Evolutionary conservation across 495 filamentous ascomycete species (phyloP), one percentile per base, ranked within the genome.

Genomic region (Tirmania nivea): DNA sequence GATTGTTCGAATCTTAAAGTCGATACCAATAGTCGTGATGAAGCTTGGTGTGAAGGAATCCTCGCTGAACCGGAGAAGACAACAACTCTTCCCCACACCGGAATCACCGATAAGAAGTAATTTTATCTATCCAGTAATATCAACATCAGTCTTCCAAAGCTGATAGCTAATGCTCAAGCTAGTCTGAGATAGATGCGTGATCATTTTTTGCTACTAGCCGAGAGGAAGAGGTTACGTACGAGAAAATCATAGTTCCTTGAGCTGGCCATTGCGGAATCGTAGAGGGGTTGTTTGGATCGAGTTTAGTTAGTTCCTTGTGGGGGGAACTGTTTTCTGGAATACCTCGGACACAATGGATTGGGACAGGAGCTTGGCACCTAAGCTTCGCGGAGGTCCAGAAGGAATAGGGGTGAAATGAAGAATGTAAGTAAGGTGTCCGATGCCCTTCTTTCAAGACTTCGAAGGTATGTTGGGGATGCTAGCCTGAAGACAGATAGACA

Each of bases 1-100:
- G 69, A 97, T 97, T 54, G 90, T 97, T 49, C 90, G 78, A 61
- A 97, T 97, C 75, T 97, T 97, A 73, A 97, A 97, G 69, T 99
- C 90, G 71, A 99, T 99, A 54, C 90, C 90, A 69, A 99, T 96
- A 51, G 90, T 97, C 31, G 90, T 96, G 72, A 97, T 97, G 73
- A 96, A 97, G 57, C 87, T 94, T 35, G 90, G 90, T 34, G 81
- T 97, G 71, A 97, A 97, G 10, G 87, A 94, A 71, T 97, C 90
- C 71, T 97, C 90, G 68, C 87, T 94, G 73, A 97, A 97, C 62
- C 90, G 85, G 58, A 97, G 74, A 63, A 97, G 77, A 70, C 90
- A 97, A 76, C 90, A 97, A 56, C 90, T 96, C 70, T 97, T 97
- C 60, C 90, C 90, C 10, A 96, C 90, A 56, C 90, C 90, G 14